Evolutionary conservation across 192 early-diverging fungal species (phyloP).

Genomic region (Backusella mclennaniae): DNA sequence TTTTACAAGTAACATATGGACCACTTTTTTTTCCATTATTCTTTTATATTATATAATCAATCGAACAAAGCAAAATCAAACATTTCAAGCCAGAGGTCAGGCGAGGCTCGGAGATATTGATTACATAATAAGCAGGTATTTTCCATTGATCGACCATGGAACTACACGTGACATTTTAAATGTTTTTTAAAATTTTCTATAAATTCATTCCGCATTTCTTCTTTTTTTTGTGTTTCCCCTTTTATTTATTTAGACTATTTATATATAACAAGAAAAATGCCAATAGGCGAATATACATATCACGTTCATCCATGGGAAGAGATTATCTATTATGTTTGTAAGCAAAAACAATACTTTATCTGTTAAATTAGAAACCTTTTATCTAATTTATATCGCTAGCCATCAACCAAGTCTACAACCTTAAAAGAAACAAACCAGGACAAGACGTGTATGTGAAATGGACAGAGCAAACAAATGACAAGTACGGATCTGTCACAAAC

Average conservation of each 20-base stretch:
- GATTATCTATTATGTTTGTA: conserved; percentile 19
- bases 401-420: conserved; percentile 8
- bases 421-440: conserved; percentile 5
- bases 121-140: background rate
- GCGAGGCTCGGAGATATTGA: background rate
- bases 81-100: too few relatives aligned
- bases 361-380: background rate
- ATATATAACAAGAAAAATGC: background rate
- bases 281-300: background rate
- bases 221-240: background rate
- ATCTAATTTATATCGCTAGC: conserved; percentile 2
- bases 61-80: background rate
- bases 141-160: background rate
- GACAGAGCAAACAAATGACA: background rate
- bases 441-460: conserved; percentile 10
- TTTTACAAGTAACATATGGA: background rate
- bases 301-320: conserved; percentile 24
- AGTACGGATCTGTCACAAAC: conserved; percentile 17
- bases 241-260: background rate
- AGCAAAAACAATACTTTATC: background rate
- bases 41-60: background rate
- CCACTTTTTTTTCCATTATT: background rate
- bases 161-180: background rate
- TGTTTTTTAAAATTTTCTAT: background rate
- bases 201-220: background rate